Percentiles rank a stretch among this genome's conserved stretches.
These are phyloP conservation scores for Pogostemon cablin DNA, from an alignment of 257 asterid species.

Conservation along the genomic window DNA sequence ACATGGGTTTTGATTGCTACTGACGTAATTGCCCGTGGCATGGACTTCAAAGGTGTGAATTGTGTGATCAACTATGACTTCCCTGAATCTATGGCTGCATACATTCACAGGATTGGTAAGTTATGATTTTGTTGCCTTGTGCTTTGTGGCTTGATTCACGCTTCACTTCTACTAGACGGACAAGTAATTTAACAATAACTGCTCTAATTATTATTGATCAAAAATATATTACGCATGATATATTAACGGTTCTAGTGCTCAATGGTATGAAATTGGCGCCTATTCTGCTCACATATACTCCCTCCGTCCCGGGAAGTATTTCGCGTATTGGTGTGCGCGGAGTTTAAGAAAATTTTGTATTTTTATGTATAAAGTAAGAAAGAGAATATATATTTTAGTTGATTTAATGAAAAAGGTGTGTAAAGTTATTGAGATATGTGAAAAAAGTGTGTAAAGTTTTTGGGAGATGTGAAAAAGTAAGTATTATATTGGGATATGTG, in stretches of 20 bases:
- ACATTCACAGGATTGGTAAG: constrained; percentile 88
- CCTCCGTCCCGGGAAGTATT: no score
- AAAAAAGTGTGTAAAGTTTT: no score
- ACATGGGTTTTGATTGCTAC: constrained; percentile 96
- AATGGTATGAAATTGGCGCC: background rate
- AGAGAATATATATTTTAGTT: no score
- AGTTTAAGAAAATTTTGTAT: no score
- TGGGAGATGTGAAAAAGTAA: no score
- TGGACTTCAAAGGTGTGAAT: constrained; percentile 95
- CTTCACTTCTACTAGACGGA: background rate
- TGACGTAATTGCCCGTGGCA: constrained; percentile 92
- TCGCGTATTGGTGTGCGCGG: no score
- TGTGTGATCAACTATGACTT: constrained; percentile 90
- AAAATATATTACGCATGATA: background rate
- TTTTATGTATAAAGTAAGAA: no score
- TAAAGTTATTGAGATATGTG: no score
- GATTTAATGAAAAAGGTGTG: no score
- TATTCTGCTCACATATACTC: background rate
- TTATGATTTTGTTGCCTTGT: background rate
- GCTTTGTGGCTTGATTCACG: constrained; percentile 8
- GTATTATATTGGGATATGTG: no score
- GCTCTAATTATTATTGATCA: background rate
- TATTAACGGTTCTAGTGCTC: background rate
- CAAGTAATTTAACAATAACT: background rate
- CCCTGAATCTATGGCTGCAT: constrained; percentile 85